Base-by-base conservation (phyloP, 2,329 filamentous ascomycete species). In the Ophiosphaerella korrae region DNA sequence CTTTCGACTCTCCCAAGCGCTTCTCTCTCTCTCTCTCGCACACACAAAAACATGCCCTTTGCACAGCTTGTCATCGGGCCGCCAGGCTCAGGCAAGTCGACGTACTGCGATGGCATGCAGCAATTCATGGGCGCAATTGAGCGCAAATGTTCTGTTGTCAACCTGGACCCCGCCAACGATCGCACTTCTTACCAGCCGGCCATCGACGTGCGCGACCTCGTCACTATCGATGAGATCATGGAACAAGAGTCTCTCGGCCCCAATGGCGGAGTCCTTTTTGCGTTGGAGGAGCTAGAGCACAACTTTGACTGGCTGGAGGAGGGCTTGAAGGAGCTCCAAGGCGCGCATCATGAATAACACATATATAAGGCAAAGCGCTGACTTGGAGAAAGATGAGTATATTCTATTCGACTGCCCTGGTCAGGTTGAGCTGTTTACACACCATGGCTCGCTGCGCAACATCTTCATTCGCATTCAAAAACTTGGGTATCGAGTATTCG, bases 41-140 rank as follows among this genome's bases (percentile, higher is more conserved):
- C 47, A 38, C n/a, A 21, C 40, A 14, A 35, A n/a, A 35, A 23
- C 38, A 83, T 84, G 81, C 82, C 82, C 5, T 84, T 84, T 52
- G 81, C 79, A n/a, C 89, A 96, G 77, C 86, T 97, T 37, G 86
- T 96, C 33, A 86, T 96, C 65, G 94, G 94, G n/a, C 93, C 92
- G 61, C 94, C 94, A 6, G 94, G 94, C 66, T 87, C 92, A 26
- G 94, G 94, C 54, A 99, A 99, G 78, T 97, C 92, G 59, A 99
- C 94, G 7, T 97, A 96, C 74, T 97, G 93, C 80, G 91, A 97
- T 85, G 94, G 94, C 71, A 96, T 99, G 89, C 90, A 97, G 70
- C 94, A 99, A 77, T 99, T 99, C 78, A 88, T 97, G 82, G 88
- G 88, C 60, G 93, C 94, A 57, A 96, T 99, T 71, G 92, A 92